A percentile compares a stretch with the other conserved stretches of the same genome.
Evolutionary conservation across 768 basidiomycete genomes (phyloP).

Genomic region (Termitomyces sp.): DNA sequence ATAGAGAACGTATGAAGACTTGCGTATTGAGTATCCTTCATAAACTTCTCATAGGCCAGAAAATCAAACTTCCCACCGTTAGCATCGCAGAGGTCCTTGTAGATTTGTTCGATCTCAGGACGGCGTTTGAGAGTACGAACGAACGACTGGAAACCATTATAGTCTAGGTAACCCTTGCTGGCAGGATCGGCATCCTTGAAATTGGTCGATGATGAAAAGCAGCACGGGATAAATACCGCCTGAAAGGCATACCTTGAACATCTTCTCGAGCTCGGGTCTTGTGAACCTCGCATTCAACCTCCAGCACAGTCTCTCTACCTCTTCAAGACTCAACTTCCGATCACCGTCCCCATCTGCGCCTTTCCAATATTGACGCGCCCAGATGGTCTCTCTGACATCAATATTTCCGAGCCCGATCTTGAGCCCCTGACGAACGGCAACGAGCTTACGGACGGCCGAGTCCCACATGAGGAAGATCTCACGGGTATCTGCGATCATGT

Average conservation of each 20-base stretch:
- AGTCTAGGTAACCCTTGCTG: conserved; percentile 62
- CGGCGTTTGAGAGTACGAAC: conserved; percentile 82
- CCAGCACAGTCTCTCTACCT: conserved; percentile 68
- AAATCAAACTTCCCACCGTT: conserved; percentile 38
- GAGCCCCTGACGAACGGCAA: conserved; percentile 63
- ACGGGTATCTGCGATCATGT: conserved; percentile 69
- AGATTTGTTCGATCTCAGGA: conserved; percentile 73
- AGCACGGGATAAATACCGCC: not conserved
- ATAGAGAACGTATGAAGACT: not conserved
- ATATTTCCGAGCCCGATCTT: conserved; percentile 64
- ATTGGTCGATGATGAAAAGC: not conserved
- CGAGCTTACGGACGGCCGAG: conserved; percentile 57
- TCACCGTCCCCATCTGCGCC: conserved; percentile 61
- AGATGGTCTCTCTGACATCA: conserved; percentile 63
- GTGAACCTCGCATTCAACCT: conserved; percentile 64
- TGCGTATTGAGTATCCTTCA: conserved; percentile 42
- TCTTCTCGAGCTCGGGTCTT: conserved; percentile 44
- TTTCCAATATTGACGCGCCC: conserved; percentile 85
- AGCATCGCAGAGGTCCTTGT: conserved; percentile 31
- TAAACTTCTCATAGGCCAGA: conserved; percentile 40
- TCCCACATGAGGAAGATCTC: conserved; percentile 49
- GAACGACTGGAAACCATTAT: conserved; percentile 75
- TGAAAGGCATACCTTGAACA: conserved; percentile 50
- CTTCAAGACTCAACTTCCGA: conserved; percentile 62
- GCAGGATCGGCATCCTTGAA: conserved; percentile 60